Base-by-base conservation (phyloP, 306 rosid genomes). In the Vicia sativa region DNA sequence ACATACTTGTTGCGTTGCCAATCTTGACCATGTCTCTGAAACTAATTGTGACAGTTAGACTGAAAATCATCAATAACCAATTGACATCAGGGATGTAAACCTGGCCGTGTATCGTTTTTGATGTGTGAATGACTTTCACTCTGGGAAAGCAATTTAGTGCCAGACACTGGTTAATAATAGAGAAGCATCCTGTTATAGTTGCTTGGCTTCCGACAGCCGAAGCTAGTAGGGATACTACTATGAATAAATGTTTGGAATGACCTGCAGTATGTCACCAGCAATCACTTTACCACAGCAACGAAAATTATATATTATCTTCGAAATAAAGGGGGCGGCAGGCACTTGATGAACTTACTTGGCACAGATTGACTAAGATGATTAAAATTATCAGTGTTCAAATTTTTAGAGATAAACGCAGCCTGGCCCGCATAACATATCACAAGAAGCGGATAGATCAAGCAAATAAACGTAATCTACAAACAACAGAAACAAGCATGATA, bases 191-290 rank as follows among this genome's bases (percentile, higher is more conserved):
- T 4, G 95, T 87, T 81, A 92, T 89, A 50, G 96, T 80, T 68
- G 98, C 95, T 71, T 92, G 98, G 85, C 96, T 89, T 80, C 95
- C 98, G 50, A 92, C 91, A 37, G 84, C 89, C 21, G 95, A 83
- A 75, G 96, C 79, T 61, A 90, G 74, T 45, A 84, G 83, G 60
- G 96, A 83, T 4, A 87, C 28, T 41, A 70, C 68, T 71, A 72
- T 62, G 83, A 78, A 90, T 35, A 77, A 3, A 54, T 87, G 86
- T 42, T 73, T 81, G 69, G 56, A 53, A 26, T 38, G 78, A 23
- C 57, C 96, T 85, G 95, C 19, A 74, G 52, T 65, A 13, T 12
- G 19, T 19, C 75, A 58, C 56, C 74, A 57, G 49, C 52, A 45
- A 26, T 53, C 38, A 63, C 49, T 65, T 87, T 38, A 81, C 61